Conservation (phyloP, 2,329 filamentous ascomycete genomes). For the Dothideomycetes sp. region DNA sequence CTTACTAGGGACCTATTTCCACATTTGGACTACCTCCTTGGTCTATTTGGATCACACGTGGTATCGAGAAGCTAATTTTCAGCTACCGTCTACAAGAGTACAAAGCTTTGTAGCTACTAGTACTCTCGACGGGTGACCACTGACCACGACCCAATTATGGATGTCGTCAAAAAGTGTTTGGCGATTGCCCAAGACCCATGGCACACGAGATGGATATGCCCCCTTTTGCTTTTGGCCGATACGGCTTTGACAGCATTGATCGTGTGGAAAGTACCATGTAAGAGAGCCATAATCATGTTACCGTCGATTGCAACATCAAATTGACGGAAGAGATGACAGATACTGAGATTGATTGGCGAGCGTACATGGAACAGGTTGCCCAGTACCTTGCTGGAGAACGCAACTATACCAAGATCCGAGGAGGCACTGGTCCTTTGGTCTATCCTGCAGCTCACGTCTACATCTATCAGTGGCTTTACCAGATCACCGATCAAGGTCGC, state of each 20-base stretch:
- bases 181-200: constrained; percentile 44
- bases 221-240: constrained; percentile 60
- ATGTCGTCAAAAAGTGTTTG: constrained; percentile 27
- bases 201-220: constrained; percentile 54
- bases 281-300: not conserved
- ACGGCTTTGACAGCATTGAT: constrained; percentile 62
- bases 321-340: constrained; percentile 43
- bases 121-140: too few relatives aligned
- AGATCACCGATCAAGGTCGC: constrained; percentile 63
- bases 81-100: too few relatives aligned
- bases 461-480: constrained; percentile 72
- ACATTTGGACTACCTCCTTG: too few relatives aligned
- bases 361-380: constrained; percentile 89
- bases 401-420: constrained; percentile 77
- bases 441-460: constrained; percentile 94
- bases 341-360: constrained; percentile 95
- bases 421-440: constrained; percentile 84
- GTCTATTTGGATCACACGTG: too few relatives aligned
- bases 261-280: constrained; percentile 77
- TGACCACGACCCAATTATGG: constrained; percentile 29
- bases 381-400: constrained; percentile 76
- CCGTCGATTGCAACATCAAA: not conserved
- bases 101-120: too few relatives aligned
- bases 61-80: too few relatives aligned
- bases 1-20: too few relatives aligned